Evolutionary conservation across 805 yeast genomes (phyloP).

Genomic region (Metschnikowia bowlesiae): DNA sequence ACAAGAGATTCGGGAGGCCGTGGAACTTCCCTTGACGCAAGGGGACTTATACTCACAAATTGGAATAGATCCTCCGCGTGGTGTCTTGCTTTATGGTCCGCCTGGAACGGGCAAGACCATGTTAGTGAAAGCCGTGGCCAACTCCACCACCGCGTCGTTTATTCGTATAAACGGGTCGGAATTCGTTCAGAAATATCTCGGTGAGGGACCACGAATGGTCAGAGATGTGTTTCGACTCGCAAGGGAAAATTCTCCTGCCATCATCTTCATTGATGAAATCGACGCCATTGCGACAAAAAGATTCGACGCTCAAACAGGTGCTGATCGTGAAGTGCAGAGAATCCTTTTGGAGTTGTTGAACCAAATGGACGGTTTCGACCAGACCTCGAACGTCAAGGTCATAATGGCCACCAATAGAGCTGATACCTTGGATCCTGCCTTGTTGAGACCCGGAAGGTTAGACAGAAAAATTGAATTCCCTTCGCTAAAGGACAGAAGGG

Average conservation of each 20-base stretch:
- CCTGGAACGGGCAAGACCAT: slow-evolving; percentile 99
- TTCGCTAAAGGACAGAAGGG: slow-evolving; percentile 92
- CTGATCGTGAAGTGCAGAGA: slow-evolving; percentile 98
- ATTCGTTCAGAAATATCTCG: slow-evolving; percentile 95
- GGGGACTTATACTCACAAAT: slow-evolving; percentile 94
- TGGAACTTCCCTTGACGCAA: slow-evolving; percentile 92
- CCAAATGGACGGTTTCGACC: slow-evolving; percentile 99
- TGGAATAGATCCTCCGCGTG: slow-evolving; percentile 99
- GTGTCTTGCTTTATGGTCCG: slow-evolving; percentile 96
- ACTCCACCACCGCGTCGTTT: slow-evolving; percentile 90
- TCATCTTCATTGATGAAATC: slow-evolving; percentile 96
- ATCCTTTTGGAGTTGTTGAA: slow-evolving; percentile 90
- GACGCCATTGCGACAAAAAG: slow-evolving; percentile 99
- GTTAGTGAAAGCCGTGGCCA: slow-evolving; percentile 98
- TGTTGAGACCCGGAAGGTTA: slow-evolving; percentile 96
- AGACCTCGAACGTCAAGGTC: slow-evolving; percentile 89
- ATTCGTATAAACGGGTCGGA: slow-evolving; percentile 98
- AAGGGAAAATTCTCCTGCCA: slow-evolving; percentile 94
- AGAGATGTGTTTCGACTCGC: slow-evolving; percentile 97
- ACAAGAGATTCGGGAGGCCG: slow-evolving; percentile 98
- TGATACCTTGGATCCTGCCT: slow-evolving; percentile 98
- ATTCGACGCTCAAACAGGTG: slow-evolving; percentile 99
- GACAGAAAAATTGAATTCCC: slow-evolving; percentile 99
- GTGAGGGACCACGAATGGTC: slow-evolving; percentile 99
- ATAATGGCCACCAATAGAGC: slow-evolving; percentile 99